Percentiles rank a stretch among this genome's conserved stretches.
Conservation (phyloP, 164 flowering plant species). For the Saururus chinensis region DNA sequence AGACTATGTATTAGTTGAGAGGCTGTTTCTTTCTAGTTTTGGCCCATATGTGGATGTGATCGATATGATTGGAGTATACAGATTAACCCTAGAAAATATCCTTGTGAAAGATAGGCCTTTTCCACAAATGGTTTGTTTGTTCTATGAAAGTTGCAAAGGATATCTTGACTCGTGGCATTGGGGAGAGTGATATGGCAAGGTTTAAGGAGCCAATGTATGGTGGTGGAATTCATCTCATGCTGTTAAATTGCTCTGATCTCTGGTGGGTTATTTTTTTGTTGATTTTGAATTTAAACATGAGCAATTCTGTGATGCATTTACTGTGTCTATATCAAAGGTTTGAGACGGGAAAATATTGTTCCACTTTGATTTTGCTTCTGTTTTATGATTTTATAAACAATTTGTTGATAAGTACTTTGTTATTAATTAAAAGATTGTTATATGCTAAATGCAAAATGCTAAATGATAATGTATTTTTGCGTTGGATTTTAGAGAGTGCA, state of each 20-base stretch:
- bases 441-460: too few relatives aligned
- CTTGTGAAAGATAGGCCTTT: constrained; percentile 34
- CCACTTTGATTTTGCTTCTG: too few relatives aligned
- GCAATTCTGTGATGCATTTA: too few relatives aligned
- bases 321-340: too few relatives aligned
- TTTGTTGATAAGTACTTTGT: too few relatives aligned
- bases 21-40: constrained; percentile 20
- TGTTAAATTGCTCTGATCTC: constrained; percentile 32
- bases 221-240: constrained; percentile 63
- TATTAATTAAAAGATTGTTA: too few relatives aligned
- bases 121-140: constrained; percentile 70
- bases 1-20: constrained; percentile 3
- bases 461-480: too few relatives aligned
- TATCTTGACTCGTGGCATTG: constrained; percentile 56
- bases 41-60: constrained; percentile 15
- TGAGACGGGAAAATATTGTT: too few relatives aligned
- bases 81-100: constrained; percentile 16
- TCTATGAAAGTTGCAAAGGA: constrained; percentile 33
- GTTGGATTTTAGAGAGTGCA: too few relatives aligned
- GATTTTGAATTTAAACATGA: too few relatives aligned
- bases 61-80: constrained; percentile 30
- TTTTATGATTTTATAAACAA: too few relatives aligned
- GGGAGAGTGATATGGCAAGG: constrained; percentile 24
- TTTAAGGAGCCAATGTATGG: constrained; percentile 32
- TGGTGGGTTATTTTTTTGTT: constrained; percentile 30